Evolutionary conservation across 768 basidiomycete genomes (phyloP), one percentile per base, ranked within the genome.

Genomic region (Termitomyces sp.): DNA sequence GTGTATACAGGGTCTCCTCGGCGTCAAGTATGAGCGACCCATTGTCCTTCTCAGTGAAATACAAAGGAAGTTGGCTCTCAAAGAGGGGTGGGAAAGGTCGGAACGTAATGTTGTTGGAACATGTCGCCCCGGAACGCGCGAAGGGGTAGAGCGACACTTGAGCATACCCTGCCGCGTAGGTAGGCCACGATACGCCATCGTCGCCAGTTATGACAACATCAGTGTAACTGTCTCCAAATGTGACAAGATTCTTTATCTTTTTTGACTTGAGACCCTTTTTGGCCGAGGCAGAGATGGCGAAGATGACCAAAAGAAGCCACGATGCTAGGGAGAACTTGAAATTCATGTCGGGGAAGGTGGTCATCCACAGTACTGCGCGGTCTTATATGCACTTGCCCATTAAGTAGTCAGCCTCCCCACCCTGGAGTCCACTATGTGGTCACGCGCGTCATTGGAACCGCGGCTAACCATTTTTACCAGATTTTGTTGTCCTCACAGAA

Each of bases 171-270:
- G 83, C 78, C 1, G 78, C 81, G 58, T 83, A 86, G 0, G 78
- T 72, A 1, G 86, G 85, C 86, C 86, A 87, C 12, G 81, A 70
- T 4, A 73, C 75, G 3, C 78, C 80, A 9, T 75, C 74, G 54
- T 77, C 73, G 0, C 72, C 72, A 15, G 70, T 59, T 37, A 59
- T 57, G 8, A 75, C 77, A 1, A 80, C 66, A 57, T 87, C 85
- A 0, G 83, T 83, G 62, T 84, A 86, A 50, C 79, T 82, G 68
- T 87, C 85, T 3, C 86, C 85, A 55, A 87, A 88, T 0, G 84
- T 85, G 53, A 84, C 85, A 14, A 87, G 73, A 56, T 80, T 78
- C 65, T 81, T 82, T 56, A 87, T 84, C 59, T 83, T 81, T 6
- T 71, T 71, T 0, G 73, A 69, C 23, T 60, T 56, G 3, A 76